phyloP scores from a whole-genome alignment of 352 stramenopile genomes.

The Globisporangium megalacanthum region DNA sequence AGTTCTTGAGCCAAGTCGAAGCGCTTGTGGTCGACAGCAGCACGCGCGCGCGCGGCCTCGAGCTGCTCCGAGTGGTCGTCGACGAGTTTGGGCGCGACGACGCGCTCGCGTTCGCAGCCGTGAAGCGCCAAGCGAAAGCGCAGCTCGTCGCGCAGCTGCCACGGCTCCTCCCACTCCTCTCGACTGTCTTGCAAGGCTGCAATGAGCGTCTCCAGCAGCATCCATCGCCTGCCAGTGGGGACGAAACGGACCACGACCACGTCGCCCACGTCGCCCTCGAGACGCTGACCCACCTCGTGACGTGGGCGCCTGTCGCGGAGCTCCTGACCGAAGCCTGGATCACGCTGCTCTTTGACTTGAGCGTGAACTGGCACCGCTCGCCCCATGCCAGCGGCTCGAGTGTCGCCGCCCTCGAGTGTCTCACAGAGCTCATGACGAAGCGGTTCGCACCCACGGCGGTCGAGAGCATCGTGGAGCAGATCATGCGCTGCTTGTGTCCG shows the following conservation, averaged over 20 bases:
- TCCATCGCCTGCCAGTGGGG: background rate
- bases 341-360: conserved; percentile 52
- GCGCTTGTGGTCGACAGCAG: conserved; percentile 37
- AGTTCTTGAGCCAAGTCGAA: conserved; percentile 64
- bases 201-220: conserved; percentile 35
- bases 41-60: conserved; percentile 40
- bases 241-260: conserved; percentile 31
- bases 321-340: conserved; percentile 55
- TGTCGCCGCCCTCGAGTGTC: conserved; percentile 44
- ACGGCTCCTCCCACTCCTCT: conserved; percentile 41
- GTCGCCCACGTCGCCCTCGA: conserved; percentile 46
- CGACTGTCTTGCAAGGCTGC: conserved; percentile 38
- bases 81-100: conserved; percentile 76
- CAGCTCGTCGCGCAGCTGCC: conserved; percentile 40
- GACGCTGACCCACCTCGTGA: conserved; percentile 43
- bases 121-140: conserved; percentile 37
- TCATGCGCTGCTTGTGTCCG: conserved; percentile 47
- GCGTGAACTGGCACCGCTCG: conserved; percentile 30
- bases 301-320: conserved; percentile 51
- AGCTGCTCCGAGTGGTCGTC: conserved; percentile 50
- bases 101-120: conserved; percentile 38
- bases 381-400: conserved; percentile 38
- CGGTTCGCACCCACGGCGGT: conserved; percentile 34
- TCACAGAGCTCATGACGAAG: conserved; percentile 67
- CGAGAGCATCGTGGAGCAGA: conserved; percentile 46